These are phyloP conservation scores for Glarea lozoyensis DNA, from an alignment of 495 filamentous ascomycete genomes.

Conservation along the genomic window DNA sequence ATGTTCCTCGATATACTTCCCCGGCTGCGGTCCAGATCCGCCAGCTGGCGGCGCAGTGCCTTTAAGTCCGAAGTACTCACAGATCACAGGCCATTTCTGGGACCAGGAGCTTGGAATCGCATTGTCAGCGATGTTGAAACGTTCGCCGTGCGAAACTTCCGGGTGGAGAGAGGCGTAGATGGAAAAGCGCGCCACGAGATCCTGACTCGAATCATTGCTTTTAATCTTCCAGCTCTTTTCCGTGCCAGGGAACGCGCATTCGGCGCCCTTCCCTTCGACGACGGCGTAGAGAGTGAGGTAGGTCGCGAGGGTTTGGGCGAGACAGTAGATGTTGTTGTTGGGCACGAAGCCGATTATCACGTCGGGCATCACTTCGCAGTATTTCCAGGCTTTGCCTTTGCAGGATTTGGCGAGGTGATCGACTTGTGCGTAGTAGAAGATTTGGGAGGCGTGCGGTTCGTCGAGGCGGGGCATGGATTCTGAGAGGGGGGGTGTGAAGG, in stretches of 20 bases:
- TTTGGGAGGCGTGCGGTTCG: conserved; percentile 26
- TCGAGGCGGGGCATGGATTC: conserved; percentile 27
- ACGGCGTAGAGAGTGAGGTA: conserved; percentile 30
- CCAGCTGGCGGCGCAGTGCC: conserved; percentile 22
- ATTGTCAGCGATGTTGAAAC: conserved; percentile 14
- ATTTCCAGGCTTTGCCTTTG: conserved; percentile 29
- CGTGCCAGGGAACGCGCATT: conserved; percentile 30
- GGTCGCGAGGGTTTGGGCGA: conserved; percentile 30
- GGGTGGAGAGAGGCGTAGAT: conserved; percentile 28
- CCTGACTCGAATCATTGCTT: conserved; percentile 31
- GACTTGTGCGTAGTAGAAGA: conserved; percentile 31
- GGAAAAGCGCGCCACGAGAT: conserved; percentile 31
- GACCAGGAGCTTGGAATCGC: conserved; percentile 6
- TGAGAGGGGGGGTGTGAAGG: conserved; percentile 26
- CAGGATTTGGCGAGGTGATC: conserved; percentile 21
- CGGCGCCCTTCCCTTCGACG: conserved; percentile 27
- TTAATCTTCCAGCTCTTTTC: conserved; percentile 21
- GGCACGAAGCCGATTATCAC: conserved; percentile 37
- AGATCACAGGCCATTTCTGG: conserved; percentile 28
- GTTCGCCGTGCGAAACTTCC: conserved; percentile 5
- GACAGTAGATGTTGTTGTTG: conserved; percentile 30
- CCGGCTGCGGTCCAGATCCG: conserved; percentile 24
- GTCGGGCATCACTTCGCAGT: conserved; percentile 37
- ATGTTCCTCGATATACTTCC: conserved; percentile 26
- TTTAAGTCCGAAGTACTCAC: conserved; percentile 29